Evolutionary conservation across 2,329 filamentous ascomycete genomes (phyloP), one percentile per base, ranked within the genome.

Genomic region (Penicillium sumatraense): DNA sequence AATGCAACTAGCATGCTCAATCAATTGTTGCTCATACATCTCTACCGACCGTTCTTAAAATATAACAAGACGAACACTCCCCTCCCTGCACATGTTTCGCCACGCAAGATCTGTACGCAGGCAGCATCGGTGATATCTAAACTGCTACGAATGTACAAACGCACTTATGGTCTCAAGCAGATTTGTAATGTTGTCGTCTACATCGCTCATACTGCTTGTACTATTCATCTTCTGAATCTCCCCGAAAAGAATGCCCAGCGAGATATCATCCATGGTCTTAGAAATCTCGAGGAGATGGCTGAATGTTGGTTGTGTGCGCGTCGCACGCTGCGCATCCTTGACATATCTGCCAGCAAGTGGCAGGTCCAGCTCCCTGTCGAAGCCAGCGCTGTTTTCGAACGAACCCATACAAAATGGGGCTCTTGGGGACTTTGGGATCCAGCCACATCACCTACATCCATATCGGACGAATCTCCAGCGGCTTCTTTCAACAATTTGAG

Each of bases 161-260:
- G 93, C 63, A 88, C 88, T 1, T 96, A 96, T 73, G 91, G 93
- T 9, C 78, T 98, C 11, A 87, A 91, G 4, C 93, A 98, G 71
- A 96, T 99, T 29, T 96, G 91, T 76, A 98, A 98, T 68, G 91
- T 98, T 65, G 93, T 90, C 3, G 92, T 98, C 0, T 99, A 99
- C 73, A 97, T 98, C 75, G 83, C 90, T 0, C 93, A 98, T 72
- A 95, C 91, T 4, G 93, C 95, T 26, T 96, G 92, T 70, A 97
- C 92, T 0, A 96, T 98, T 35, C 95, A 98, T 67, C 79, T 99
- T 18, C 85, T 99, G 31, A 97, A 97, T 63, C 80, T 98, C 1
- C 93, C 93, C 0, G 93, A 97, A 64, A 96, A 95, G 76, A 95
- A 90, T 26, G 91, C 95, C 4, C 89, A 86, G 66, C 82, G 93